Evolutionary conservation across 352 stramenopile genomes (phyloP).

Genomic region (Halophytophthora batemanensis): DNA sequence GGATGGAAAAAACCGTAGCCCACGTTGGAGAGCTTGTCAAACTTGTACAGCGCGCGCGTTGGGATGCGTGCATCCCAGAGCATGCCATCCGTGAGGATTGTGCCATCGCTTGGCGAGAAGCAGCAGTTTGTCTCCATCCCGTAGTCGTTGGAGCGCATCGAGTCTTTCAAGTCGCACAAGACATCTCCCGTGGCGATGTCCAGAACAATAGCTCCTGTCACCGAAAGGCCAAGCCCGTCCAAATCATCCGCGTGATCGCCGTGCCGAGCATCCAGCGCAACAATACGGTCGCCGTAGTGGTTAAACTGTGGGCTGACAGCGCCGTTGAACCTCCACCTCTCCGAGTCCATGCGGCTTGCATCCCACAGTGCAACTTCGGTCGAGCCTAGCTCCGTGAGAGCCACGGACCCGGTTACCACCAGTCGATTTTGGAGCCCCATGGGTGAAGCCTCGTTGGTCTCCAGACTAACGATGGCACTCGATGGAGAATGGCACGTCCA

Average conservation of each 20-base stretch:
- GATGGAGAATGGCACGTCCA: constrained; percentile 75
- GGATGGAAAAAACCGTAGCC: constrained; percentile 85
- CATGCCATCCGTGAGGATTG: constrained; percentile 78
- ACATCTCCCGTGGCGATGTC: constrained; percentile 67
- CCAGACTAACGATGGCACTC: constrained; percentile 61
- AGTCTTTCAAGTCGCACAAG: constrained; percentile 60
- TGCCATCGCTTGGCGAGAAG: constrained; percentile 68
- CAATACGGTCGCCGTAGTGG: constrained; percentile 70
- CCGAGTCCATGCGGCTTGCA: constrained; percentile 51
- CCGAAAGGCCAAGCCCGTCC: constrained; percentile 19
- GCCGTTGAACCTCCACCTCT: constrained; percentile 65
- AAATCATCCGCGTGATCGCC: constrained; percentile 32
- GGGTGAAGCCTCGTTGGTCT: constrained; percentile 64
- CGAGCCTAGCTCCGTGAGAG: constrained; percentile 43
- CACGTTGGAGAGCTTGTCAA: constrained; percentile 86
- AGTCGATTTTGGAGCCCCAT: constrained; percentile 50
- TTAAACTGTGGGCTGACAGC: constrained; percentile 70
- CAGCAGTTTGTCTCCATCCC: constrained; percentile 75
- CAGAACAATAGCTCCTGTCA: constrained; percentile 57
- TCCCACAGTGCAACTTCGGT: constrained; percentile 78
- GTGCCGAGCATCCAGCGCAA: constrained; percentile 53
- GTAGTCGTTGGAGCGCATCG: constrained; percentile 70
- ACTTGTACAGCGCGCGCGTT: constrained; percentile 80
- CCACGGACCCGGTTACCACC: constrained; percentile 51
- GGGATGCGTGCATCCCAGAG: constrained; percentile 76